phyloP scores from a whole-genome alignment of 2,329 filamentous ascomycete species.

The Chaetoscypha palmicola region DNA sequence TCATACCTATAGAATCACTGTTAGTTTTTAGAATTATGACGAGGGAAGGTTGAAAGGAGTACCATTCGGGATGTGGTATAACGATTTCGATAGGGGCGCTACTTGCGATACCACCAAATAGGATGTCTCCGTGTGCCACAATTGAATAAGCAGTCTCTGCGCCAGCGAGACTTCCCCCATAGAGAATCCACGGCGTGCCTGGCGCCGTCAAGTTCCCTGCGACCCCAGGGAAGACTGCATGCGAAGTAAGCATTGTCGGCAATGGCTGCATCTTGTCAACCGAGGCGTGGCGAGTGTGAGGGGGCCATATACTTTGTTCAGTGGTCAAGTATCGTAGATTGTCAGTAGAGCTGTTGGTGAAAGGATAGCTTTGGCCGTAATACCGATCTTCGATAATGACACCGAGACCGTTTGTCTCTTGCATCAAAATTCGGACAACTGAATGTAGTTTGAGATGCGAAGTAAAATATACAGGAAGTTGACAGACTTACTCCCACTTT shows the following conservation, averaged over 20 bases:
- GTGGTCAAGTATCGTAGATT: constrained; percentile 43
- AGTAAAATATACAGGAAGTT: constrained; percentile 21
- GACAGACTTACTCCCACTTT: constrained; percentile 33
- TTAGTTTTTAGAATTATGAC: background rate
- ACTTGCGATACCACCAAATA: constrained; percentile 43
- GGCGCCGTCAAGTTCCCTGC: constrained; percentile 37
- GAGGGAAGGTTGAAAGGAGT: background rate
- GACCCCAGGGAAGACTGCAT: constrained; percentile 40
- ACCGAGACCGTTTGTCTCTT: constrained; percentile 45
- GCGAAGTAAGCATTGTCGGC: constrained; percentile 46
- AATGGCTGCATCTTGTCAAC: constrained; percentile 30
- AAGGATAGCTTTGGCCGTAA: constrained; percentile 44
- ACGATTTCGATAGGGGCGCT: constrained; percentile 38
- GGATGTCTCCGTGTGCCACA: constrained; percentile 38
- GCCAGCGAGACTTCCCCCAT: constrained; percentile 39
- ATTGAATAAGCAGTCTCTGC: constrained; percentile 38
- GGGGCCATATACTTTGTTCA: constrained; percentile 35
- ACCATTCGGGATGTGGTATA: constrained; percentile 43
- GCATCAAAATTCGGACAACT: constrained; percentile 47
- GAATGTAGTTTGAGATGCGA: constrained; percentile 25
- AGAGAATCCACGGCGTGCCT: constrained; percentile 40
- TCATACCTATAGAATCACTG: constrained; percentile 28
- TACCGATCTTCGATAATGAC: constrained; percentile 47
- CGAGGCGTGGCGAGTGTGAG: background rate
- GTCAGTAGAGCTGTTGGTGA: constrained; percentile 41